These are phyloP conservation scores for Sugiyamaella neomexicana DNA, from an alignment of 1,139 yeast species.

Conservation along the genomic window DNA sequence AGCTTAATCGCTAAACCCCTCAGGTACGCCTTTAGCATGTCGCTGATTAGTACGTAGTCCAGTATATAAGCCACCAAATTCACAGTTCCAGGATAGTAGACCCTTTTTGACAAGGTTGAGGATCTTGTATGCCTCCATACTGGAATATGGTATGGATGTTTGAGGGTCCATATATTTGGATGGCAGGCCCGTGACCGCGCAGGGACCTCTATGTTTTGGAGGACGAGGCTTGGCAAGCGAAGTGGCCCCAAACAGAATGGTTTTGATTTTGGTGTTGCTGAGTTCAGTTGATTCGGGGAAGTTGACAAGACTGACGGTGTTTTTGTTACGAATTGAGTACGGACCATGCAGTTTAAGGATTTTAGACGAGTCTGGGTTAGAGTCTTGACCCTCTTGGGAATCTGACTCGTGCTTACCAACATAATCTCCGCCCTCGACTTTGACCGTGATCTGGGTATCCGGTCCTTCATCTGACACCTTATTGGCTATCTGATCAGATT, in stretches of 20 bases:
- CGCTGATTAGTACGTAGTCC: constrained; percentile 54
- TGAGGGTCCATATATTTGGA: constrained; percentile 87
- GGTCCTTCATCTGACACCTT: constrained; percentile 36
- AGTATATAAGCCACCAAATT: constrained; percentile 67
- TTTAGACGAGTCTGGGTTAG: constrained; percentile 3
- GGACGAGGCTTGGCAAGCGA: constrained; percentile 37
- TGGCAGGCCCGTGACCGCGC: constrained; percentile 75
- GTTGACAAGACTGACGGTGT: constrained; percentile 34
- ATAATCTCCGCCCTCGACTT: constrained; percentile 6
- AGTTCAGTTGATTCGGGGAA: constrained; percentile 35
- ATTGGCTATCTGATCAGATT: constrained; percentile 11
- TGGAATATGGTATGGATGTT: constrained; percentile 76
- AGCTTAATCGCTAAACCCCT: constrained; percentile 53
- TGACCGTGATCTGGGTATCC: constrained; percentile 30
- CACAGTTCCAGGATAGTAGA: constrained; percentile 68
- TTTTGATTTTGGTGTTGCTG: constrained; percentile 43
- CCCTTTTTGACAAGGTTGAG: constrained; percentile 70
- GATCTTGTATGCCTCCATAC: constrained; percentile 73
- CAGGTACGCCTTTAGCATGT: constrained; percentile 88
- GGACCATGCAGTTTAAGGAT: constrained; percentile 31
- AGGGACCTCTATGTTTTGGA: constrained; percentile 35
- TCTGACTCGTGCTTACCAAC: constrained; percentile 5
- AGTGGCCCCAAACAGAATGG: constrained; percentile 60
- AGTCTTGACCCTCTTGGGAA: constrained; percentile 5
- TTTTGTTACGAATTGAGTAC: constrained; percentile 26